phyloP scores from a whole-genome alignment of 2,329 filamentous ascomycete species.

The Microdochium paspali region DNA sequence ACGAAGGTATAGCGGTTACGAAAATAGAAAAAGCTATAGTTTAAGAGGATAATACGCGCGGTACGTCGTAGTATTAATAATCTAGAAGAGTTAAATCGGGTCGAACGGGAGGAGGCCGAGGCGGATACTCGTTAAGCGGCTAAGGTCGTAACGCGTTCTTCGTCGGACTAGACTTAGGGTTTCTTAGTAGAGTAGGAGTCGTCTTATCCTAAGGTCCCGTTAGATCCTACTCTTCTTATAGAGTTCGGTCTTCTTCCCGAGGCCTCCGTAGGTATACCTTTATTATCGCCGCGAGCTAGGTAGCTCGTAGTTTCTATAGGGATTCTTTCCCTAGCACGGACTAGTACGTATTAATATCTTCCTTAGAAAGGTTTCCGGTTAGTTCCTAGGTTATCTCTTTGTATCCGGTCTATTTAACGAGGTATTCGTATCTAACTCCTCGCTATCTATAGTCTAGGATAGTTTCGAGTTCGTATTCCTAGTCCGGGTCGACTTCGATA shows the following conservation, averaged over 20 bases:
- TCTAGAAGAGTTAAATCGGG: neutral
- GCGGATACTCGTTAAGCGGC: neutral
- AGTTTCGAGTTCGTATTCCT: neutral
- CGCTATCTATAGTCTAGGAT: neutral
- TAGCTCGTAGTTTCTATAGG: neutral
- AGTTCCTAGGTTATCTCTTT: neutral
- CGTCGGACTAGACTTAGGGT: neutral
- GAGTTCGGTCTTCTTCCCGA: neutral
- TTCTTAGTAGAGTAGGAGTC: neutral
- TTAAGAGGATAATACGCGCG: neutral
- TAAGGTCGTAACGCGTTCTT: neutral
- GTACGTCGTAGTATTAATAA: neutral
- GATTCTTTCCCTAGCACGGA: neutral
- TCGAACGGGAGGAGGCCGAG: neutral
- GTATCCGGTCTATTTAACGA: neutral
- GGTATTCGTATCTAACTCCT: neutral
- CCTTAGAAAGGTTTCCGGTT: neutral
- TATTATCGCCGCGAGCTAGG: neutral
- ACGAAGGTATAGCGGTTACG: neutral
- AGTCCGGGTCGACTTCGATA: neutral
- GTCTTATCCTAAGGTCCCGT: neutral
- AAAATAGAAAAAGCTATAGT: neutral
- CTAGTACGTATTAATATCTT: neutral
- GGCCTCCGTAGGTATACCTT: neutral
- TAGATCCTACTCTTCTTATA: neutral